phyloP scores from a whole-genome alignment of 495 filamentous ascomycete species.

The Neurospora sp. region DNA sequence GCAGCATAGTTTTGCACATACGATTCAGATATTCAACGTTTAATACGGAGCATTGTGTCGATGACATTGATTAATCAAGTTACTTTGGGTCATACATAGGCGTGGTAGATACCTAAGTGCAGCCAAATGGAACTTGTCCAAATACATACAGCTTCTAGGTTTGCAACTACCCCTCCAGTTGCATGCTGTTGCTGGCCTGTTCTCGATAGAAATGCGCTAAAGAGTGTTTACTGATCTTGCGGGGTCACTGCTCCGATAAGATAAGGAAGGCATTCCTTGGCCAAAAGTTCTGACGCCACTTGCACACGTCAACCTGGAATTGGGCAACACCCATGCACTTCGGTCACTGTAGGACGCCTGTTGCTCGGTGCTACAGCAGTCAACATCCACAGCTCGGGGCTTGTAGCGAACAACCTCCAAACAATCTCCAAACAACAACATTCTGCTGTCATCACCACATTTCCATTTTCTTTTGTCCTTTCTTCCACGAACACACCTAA shows the following conservation, averaged over 20 bases:
- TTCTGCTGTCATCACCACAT: not conserved
- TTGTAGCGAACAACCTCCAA: not conserved
- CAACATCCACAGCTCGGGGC: not conserved
- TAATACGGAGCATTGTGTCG: not conserved
- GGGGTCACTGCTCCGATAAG: not conserved
- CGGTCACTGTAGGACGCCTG: not conserved
- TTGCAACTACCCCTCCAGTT: not conserved
- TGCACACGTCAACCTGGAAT: not conserved
- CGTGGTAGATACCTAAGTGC: not conserved
- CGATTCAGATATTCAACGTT: not conserved
- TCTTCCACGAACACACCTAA: not conserved
- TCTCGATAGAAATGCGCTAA: not conserved
- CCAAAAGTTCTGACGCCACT: constrained; percentile 9
- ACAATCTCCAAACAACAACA: not conserved
- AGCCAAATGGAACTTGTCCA: not conserved
- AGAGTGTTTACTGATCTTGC: not conserved
- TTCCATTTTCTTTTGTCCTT: not conserved
- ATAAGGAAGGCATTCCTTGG: not conserved
- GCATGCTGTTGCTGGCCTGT: too few species aligned
- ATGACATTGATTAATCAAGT: not conserved
- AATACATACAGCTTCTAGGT: not conserved
- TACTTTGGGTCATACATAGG: not conserved
- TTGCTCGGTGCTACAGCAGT: not conserved
- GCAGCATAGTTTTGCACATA: not conserved
- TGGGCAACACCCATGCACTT: not conserved